These are phyloP conservation scores for Panicum hallii DNA, from an alignment of 202 grass and related monocot genomes.

Conservation along the genomic window DNA sequence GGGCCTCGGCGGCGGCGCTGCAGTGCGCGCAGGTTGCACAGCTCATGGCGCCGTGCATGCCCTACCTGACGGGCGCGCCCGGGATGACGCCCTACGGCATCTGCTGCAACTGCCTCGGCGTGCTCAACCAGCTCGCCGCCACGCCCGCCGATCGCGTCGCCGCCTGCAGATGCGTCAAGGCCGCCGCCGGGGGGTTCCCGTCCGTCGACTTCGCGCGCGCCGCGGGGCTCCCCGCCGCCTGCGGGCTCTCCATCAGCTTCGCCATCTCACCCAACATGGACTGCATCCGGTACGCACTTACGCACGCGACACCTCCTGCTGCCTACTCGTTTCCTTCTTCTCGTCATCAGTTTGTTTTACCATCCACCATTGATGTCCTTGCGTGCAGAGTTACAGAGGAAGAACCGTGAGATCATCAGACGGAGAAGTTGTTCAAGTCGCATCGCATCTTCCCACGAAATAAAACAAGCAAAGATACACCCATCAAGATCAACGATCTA, in stretches of 20 bases:
- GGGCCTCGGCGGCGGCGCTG: slow-evolving; percentile 26
- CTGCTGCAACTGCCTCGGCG: slow-evolving; percentile 67
- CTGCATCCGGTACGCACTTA: slow-evolving; percentile 59
- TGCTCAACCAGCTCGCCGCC: slow-evolving; percentile 62
- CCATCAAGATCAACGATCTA: not conserved
- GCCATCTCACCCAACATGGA: slow-evolving; percentile 68
- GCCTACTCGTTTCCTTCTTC: too few relatives aligned
- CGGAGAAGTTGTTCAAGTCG: not conserved
- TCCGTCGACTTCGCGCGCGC: slow-evolving; percentile 58
- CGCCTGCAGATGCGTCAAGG: slow-evolving; percentile 73
- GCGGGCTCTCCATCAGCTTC: slow-evolving; percentile 67
- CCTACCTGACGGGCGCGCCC: slow-evolving; percentile 59
- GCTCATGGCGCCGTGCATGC: slow-evolving; percentile 69
- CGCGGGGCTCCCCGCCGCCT: slow-evolving; percentile 52
- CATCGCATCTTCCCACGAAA: slow-evolving; percentile 7
- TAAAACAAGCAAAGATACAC: not conserved
- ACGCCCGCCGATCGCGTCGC: slow-evolving; percentile 54
- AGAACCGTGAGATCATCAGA: slow-evolving; percentile 11
- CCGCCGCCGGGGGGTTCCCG: slow-evolving; percentile 48
- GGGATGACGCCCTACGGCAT: slow-evolving; percentile 62
- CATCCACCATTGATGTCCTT: not conserved
- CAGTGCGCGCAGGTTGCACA: slow-evolving; percentile 71
- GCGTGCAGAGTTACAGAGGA: slow-evolving; percentile 40
- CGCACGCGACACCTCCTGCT: too few relatives aligned
- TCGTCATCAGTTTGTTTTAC: too few relatives aligned